Conservation (phyloP, 2,329 filamentous ascomycete genomes). For the Phialemonium atrogriseum region DNA sequence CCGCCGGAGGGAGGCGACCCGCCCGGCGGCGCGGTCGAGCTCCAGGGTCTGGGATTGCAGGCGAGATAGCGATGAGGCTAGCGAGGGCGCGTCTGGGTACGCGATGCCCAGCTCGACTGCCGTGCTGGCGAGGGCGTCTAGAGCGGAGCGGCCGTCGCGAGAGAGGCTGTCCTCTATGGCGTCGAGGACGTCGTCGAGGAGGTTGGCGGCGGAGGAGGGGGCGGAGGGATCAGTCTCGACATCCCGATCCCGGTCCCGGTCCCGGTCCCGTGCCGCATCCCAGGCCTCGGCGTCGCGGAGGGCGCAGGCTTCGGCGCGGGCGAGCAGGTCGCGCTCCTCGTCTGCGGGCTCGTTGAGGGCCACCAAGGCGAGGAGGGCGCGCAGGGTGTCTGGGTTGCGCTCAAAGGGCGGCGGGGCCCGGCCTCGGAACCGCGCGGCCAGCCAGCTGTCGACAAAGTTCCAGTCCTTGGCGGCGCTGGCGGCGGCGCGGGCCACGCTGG, state of each 20-base stretch:
- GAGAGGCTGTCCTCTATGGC: slow-evolving; percentile 47
- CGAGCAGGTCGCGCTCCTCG: slow-evolving; percentile 54
- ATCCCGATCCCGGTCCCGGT: neutral
- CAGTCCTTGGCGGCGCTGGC: slow-evolving; percentile 83
- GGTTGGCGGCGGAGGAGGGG: slow-evolving; percentile 12
- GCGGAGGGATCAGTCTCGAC: neutral
- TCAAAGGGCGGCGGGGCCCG: slow-evolving; percentile 66
- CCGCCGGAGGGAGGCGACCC: slow-evolving; percentile 46
- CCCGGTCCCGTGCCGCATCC: slow-evolving; percentile 16
- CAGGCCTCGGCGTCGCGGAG: slow-evolving; percentile 42
- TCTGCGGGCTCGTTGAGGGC: slow-evolving; percentile 70
- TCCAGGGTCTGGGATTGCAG: slow-evolving; percentile 46
- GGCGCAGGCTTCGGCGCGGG: slow-evolving; percentile 50
- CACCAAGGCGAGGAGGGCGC: slow-evolving; percentile 64
- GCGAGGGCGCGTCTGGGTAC: slow-evolving; percentile 35
- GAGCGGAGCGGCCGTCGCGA: slow-evolving; percentile 43
- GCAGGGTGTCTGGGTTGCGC: slow-evolving; percentile 76
- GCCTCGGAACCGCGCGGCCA: slow-evolving; percentile 59
- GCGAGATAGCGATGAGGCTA: slow-evolving; percentile 45
- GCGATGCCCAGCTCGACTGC: slow-evolving; percentile 41
- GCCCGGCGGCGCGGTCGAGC: slow-evolving; percentile 45
- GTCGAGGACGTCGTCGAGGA: slow-evolving; percentile 36
- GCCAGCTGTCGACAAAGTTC: slow-evolving; percentile 81
- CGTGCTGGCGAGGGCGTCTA: slow-evolving; percentile 49
- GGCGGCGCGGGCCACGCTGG: slow-evolving; percentile 62